phyloP scores from a whole-genome alignment of 2,329 filamentous ascomycete species.

The Pseudocercospora vitis region DNA sequence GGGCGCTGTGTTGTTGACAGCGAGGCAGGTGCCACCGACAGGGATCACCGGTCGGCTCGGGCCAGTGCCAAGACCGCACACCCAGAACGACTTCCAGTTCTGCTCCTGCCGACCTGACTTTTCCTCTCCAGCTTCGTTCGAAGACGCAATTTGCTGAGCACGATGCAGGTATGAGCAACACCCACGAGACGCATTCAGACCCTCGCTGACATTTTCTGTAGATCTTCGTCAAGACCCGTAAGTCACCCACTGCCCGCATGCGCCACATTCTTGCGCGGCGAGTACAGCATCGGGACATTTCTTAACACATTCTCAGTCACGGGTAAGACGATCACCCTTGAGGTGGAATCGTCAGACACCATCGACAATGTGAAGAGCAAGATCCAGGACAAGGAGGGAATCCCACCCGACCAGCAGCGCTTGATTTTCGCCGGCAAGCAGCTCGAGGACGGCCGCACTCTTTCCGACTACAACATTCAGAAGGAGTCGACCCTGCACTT shows the following conservation, averaged over 20 bases:
- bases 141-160: conserved; percentile 2
- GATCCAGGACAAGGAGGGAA: conserved; percentile 98
- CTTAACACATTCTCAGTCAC: conserved; percentile 57
- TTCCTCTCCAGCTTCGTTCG: neutral
- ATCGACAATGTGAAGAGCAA: conserved; percentile 99
- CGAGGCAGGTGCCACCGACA: too few species aligned
- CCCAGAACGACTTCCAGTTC: neutral
- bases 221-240: conserved; percentile 98
- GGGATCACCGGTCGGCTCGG: too few species aligned
- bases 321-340: conserved; percentile 99
- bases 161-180: neutral
- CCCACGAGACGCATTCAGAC: neutral
- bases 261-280: conserved; percentile 66
- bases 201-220: conserved; percentile 60
- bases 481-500: conserved; percentile 99
- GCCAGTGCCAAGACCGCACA: too few species aligned
- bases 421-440: conserved; percentile 99
- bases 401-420: conserved; percentile 98
- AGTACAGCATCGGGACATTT: conserved; percentile 3
- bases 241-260: too few species aligned
- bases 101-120: neutral
- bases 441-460: conserved; percentile 98
- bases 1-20: too few species aligned
- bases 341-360: conserved; percentile 98
- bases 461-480: conserved; percentile 99